Percentiles rank a stretch among this genome's conserved stretches.
These are phyloP conservation scores for Blastobotrys indianensis DNA, from an alignment of 1,139 yeast species.

Conservation along the genomic window DNA sequence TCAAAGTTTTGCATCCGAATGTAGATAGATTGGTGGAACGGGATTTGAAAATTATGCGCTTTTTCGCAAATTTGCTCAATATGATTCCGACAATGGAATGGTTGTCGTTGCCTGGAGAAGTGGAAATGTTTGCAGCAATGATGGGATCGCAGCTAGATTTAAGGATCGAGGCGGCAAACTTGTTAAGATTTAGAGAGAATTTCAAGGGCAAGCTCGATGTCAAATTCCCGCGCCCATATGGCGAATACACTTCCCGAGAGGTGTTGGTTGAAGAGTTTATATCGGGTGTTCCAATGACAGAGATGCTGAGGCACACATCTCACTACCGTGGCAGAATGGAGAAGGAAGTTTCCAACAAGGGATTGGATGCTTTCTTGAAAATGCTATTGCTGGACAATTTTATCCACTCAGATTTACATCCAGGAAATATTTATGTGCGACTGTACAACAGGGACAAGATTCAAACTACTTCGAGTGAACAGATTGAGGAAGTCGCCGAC, in stretches of 20 bases:
- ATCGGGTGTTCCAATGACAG: conserved; percentile 76
- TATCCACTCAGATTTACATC: conserved; percentile 93
- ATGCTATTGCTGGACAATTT: conserved; percentile 91
- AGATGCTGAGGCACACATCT: conserved; percentile 44
- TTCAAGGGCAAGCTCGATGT: conserved; percentile 54
- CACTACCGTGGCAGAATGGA: conserved; percentile 40
- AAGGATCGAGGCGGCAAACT: conserved; percentile 80
- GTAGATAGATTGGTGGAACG: conserved; percentile 68
- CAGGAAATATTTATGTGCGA: conserved; percentile 87
- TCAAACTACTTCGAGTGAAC: conserved; percentile 15
- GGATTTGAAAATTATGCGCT: conserved; percentile 76
- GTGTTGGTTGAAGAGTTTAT: conserved; percentile 84
- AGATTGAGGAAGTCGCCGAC: conserved; percentile 21
- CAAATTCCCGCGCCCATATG: conserved; percentile 75
- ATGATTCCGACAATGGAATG: conserved; percentile 92
- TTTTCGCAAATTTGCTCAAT: conserved; percentile 67
- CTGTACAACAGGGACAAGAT: conserved; percentile 39
- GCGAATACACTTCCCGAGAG: conserved; percentile 58
- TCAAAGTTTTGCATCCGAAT: conserved; percentile 86
- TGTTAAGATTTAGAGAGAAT: conserved; percentile 60
- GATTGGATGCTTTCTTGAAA: conserved; percentile 83
- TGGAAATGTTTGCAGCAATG: conserved; percentile 74
- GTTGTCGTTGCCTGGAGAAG: conserved; percentile 93
- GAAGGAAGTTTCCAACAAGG: conserved; percentile 75
- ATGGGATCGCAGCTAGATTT: conserved; percentile 88